Evolutionary conservation across 2,329 filamentous ascomycete species (phyloP).

Genomic region (Paradendryphiella salina): DNA sequence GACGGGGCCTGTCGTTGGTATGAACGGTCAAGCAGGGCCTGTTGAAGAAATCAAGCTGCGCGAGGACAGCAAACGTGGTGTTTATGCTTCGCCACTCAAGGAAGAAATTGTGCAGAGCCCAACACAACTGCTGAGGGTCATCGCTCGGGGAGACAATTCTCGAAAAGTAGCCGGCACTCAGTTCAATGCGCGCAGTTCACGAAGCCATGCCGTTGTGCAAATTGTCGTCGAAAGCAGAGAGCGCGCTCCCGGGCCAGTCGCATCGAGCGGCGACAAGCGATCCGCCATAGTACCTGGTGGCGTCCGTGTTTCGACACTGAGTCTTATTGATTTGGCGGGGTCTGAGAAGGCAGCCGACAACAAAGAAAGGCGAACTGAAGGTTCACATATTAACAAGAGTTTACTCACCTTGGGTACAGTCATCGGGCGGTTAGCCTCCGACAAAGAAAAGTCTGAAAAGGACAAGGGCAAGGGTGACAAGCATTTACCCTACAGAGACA

Average conservation of each 20-base stretch:
- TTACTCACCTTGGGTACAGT: conserved; percentile 92
- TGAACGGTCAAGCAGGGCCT: conserved; percentile 50
- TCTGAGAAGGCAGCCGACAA: conserved; percentile 95
- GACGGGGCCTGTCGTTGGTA: conserved; percentile 68
- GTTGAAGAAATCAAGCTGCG: conserved; percentile 97
- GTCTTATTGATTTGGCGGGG: conserved; percentile 92
- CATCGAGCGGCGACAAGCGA: conserved; percentile 49
- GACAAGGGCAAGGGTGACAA: conserved; percentile 88
- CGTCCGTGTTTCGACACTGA: conserved; percentile 91
- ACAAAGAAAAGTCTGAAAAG: conserved; percentile 70
- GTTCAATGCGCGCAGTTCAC: conserved; percentile 94
- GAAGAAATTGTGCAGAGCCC: conserved; percentile 99
- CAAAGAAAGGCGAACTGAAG: conserved; percentile 91
- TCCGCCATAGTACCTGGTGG: conserved; percentile 68
- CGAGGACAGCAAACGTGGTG: conserved; percentile 93
- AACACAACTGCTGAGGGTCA: conserved; percentile 90
- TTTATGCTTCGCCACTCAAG: conserved; percentile 93
- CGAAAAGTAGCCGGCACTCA: conserved; percentile 91
- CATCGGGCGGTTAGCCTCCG: conserved; percentile 86
- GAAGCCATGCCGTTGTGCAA: conserved; percentile 97
- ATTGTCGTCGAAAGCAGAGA: conserved; percentile 98
- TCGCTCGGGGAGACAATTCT: conserved; percentile 89
- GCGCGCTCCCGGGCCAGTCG: conserved; percentile 63
- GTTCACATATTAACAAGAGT: conserved; percentile 98
- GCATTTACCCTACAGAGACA: conserved; percentile 94